phyloP scores from a whole-genome alignment of 2,329 filamentous ascomycete species.

The Colletotrichum agaves region DNA sequence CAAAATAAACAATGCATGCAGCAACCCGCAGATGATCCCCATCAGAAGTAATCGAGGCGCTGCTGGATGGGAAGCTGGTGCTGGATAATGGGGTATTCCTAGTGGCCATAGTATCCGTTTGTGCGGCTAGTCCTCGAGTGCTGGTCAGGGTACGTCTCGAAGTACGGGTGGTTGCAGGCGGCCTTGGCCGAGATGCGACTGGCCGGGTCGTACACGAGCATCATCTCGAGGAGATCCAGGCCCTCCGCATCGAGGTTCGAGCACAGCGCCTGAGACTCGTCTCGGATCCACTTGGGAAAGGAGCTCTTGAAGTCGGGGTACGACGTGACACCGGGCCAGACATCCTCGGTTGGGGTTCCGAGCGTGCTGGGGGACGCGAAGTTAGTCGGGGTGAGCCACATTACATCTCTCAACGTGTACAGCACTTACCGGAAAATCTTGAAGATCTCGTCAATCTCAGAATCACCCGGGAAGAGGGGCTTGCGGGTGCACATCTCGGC shows the following conservation, averaged over 20 bases:
- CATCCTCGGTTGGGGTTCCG: constrained; percentile 82
- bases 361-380: constrained; percentile 65
- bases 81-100: constrained; percentile 24
- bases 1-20: not conserved
- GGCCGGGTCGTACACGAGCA: constrained; percentile 89
- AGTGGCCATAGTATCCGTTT: constrained; percentile 39
- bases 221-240: constrained; percentile 72
- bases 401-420: not conserved
- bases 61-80: constrained; percentile 27
- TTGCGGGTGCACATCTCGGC: constrained; percentile 97
- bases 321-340: constrained; percentile 92
- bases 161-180: constrained; percentile 86
- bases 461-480: constrained; percentile 91
- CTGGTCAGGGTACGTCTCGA: constrained; percentile 57
- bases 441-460: constrained; percentile 90
- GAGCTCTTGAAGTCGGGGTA: constrained; percentile 94
- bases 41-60: constrained; percentile 24
- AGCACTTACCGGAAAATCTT: constrained; percentile 83
- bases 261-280: constrained; percentile 73
- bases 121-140: constrained; percentile 38
- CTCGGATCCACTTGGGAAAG: constrained; percentile 90
- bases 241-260: constrained; percentile 78
- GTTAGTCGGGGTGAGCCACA: constrained; percentile 35
- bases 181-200: constrained; percentile 90
- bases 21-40: constrained; percentile 1